Base-by-base conservation (phyloP, 140 eudicot species). In the Erigeron philadelphicus region DNA sequence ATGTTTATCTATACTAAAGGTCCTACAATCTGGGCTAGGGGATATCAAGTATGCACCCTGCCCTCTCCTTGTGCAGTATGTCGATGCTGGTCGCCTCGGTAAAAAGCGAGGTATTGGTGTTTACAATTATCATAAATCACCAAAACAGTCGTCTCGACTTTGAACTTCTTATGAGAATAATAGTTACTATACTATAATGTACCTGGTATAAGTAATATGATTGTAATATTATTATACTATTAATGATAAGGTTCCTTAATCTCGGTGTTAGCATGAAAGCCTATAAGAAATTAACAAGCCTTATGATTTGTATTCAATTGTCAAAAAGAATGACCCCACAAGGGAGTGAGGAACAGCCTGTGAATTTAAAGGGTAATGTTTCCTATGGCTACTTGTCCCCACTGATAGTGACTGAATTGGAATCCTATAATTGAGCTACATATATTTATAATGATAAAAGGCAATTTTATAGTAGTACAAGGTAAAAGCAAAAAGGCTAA, bases 1-100 rank as follows among this genome's bases (percentile, higher is more conserved):
- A 21, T 88, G 96, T 76, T 65, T 92, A 67, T 92, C 98, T 13
- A 72, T 92, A 17, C 49, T 92, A 76, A 86, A 74, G 67, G 95
- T 92, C 61, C 85, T 92, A 45, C 95, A 88, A 31, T 73, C 78
- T 31, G 98, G 98, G 59, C 84, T 92, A 1, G 98, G 96, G 42
- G 95, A 88, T 47, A 64, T 61, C 59, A 92, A 88, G 68, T 92
- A 92, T 59, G 80, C 85, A 9, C 96, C 98, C 0, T 92, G 98
- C 81, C 98, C 98, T 9, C 85, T 92, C 40, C 87, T 88, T 13
- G 92, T 84, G 73, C 98, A 86, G 79, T 88, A 75, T 19, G 95
- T 92, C 18, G 96, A 92, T 78, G 96, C 98, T 0, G 97, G 98
- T 57, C 95, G 95, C n/a, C 80, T 88, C 54, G 98, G 98, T 46